These are phyloP conservation scores for Lactuca sativa DNA, from an alignment of 129 eudicot species.

Conservation along the genomic window DNA sequence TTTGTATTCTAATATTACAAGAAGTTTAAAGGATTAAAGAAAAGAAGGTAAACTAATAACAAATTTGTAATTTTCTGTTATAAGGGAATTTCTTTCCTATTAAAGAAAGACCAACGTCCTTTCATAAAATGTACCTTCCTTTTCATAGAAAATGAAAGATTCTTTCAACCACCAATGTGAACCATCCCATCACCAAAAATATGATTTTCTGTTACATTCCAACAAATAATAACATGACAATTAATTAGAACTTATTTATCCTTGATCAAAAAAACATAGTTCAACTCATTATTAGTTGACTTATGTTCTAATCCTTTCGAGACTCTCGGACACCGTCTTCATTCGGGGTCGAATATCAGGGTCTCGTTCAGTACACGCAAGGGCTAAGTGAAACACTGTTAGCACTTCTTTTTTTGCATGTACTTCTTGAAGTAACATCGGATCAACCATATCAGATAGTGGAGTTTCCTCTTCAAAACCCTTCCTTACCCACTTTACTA, in stretches of 20 bases:
- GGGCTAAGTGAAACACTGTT: conserved; percentile 70
- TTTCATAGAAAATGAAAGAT: conserved; percentile 16
- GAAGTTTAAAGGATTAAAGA: too few relatives aligned
- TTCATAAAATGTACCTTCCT: conserved; percentile 21
- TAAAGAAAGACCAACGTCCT: background rate
- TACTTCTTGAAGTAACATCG: conserved; percentile 75
- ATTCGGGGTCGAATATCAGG: conserved; percentile 87
- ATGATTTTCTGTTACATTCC: conserved; percentile 21
- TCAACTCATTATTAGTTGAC: conserved; percentile 1
- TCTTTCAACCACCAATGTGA: conserved; percentile 23
- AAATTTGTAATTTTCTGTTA: too few relatives aligned
- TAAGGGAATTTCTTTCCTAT: too few relatives aligned
- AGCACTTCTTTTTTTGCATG: conserved; percentile 85
- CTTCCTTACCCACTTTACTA: conserved; percentile 85
- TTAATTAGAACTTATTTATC: conserved; percentile 23
- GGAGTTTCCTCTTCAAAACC: conserved; percentile 91
- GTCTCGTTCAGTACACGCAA: conserved; percentile 83
- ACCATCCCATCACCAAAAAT: conserved; percentile 27
- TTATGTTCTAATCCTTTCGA: conserved; percentile 65
- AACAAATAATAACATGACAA: conserved; percentile 13
- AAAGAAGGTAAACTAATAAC: too few relatives aligned
- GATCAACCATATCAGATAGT: conserved; percentile 89
- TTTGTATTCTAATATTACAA: too few relatives aligned
- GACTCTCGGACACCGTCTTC: conserved; percentile 76
- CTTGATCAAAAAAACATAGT: conserved; percentile 11